A percentile compares a stretch with the other conserved stretches of the same genome.
phyloP scores from a whole-genome alignment of 805 yeast genomes.

The Candida alai region DNA sequence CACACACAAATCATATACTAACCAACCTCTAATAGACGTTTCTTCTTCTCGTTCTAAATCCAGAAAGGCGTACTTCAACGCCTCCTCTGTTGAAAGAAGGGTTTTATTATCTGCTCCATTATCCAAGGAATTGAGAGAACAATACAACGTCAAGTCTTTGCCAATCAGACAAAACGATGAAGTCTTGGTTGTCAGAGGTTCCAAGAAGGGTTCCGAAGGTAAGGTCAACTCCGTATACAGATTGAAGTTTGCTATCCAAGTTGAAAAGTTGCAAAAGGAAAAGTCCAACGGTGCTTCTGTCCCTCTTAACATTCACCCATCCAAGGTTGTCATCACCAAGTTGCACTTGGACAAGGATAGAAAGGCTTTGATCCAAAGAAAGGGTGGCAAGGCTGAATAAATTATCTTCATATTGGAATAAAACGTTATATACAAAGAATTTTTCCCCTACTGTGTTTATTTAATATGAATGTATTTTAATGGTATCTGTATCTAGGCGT shows the following conservation, averaged over 20 bases:
- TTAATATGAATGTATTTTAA: conserved; percentile 16
- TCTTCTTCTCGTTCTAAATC: conserved; percentile 99
- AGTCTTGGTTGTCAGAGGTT: conserved; percentile 95
- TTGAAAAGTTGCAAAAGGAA: conserved; percentile 96
- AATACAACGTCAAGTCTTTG: conserved; percentile 91
- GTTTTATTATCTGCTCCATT: conserved; percentile 95
- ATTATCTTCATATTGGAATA: conserved; percentile 16
- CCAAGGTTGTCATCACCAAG: conserved; percentile 98
- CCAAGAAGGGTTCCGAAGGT: conserved; percentile 99
- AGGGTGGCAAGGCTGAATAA: conserved; percentile 96
- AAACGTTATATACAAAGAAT: conserved; percentile 11
- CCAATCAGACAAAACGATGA: conserved; percentile 98
- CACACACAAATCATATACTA: conserved; percentile 25
- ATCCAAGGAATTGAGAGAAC: conserved; percentile 97
- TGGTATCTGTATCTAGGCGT: conserved; percentile 10
- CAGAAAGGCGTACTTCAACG: conserved; percentile 99
- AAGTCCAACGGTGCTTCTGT: conserved; percentile 97
- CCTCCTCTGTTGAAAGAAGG: conserved; percentile 96
- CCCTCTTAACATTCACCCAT: conserved; percentile 97
- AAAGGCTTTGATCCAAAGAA: conserved; percentile 94
- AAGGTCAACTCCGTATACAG: conserved; percentile 97
- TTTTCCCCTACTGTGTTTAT: conserved; percentile 12
- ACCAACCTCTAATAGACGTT: conserved; percentile 71
- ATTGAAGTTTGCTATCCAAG: conserved; percentile 94
- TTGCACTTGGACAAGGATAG: conserved; percentile 98